These are phyloP conservation scores for Dioscorea zingiberensis DNA, from an alignment of 106 monocot genomes.

Conservation along the genomic window DNA sequence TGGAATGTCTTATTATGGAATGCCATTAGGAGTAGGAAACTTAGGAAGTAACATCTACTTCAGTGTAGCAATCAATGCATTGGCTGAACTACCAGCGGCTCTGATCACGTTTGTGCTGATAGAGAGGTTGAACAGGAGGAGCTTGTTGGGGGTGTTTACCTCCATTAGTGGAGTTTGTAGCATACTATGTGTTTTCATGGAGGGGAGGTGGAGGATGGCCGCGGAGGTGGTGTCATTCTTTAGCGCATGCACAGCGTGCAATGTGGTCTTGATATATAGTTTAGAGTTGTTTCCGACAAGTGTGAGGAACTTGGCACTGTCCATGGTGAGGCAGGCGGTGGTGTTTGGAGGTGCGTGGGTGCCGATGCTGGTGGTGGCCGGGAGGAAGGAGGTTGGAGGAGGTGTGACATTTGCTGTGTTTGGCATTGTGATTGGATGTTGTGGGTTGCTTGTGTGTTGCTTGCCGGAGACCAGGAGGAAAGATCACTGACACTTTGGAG, in stretches of 20 bases:
- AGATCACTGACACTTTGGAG: constrained; percentile 30
- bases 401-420: no score
- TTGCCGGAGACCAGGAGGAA: constrained; percentile 34
- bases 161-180: constrained; percentile 25
- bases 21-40: constrained; percentile 43
- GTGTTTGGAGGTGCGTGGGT: constrained; percentile 46
- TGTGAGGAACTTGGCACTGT: constrained; percentile 47
- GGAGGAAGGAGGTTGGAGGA: no score
- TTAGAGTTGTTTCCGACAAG: no score
- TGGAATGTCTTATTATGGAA: no score
- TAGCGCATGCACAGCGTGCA: no score
- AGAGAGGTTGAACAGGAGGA: constrained; percentile 24
- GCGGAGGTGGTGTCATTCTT: no score
- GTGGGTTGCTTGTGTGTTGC: constrained; percentile 33
- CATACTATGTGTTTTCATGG: no score
- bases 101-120: constrained; percentile 39
- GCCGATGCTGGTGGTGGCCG: constrained; percentile 41
- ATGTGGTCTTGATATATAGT: no score
- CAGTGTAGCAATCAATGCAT: constrained; percentile 59
- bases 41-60: constrained; percentile 54
- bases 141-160: constrained; percentile 26
- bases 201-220: no score
- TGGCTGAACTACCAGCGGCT: constrained; percentile 56
- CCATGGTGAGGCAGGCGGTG: constrained; percentile 34
- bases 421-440: not conserved